Conservation (phyloP, 257 asterid genomes). For the Lycium ferocissimum region DNA sequence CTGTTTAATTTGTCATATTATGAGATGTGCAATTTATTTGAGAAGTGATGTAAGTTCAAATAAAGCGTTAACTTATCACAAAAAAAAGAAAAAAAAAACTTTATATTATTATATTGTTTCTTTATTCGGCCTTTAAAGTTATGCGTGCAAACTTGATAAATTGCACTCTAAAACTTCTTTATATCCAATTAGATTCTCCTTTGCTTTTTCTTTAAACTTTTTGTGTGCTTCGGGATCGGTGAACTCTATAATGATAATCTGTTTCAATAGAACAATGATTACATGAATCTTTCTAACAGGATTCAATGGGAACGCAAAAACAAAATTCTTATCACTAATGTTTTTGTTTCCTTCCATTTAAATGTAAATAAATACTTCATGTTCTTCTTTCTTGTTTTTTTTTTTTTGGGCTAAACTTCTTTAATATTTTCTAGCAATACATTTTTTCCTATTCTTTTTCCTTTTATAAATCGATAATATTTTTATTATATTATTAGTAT, state of each 20-base stretch:
- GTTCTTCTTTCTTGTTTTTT: no score
- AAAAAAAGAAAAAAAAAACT: no score
- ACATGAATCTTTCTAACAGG: background rate
- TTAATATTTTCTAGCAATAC: no score
- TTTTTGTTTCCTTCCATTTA: background rate
- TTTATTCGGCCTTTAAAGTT: background rate
- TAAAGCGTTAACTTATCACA: no score
- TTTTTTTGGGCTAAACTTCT: no score
- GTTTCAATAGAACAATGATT: background rate
- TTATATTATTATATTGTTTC: no score
- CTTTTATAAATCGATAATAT: no score
- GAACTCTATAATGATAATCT: background rate
- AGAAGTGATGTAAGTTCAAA: no score
- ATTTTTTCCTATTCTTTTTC: background rate
- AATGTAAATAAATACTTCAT: no score
- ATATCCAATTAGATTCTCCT: conserved; percentile 21
- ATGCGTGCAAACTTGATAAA: background rate
- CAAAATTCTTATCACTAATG: background rate
- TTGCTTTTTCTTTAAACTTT: background rate
- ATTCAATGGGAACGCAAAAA: background rate
- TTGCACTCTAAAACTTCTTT: background rate
- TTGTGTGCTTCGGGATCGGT: background rate
- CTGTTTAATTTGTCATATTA: no score
- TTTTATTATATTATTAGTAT: background rate
- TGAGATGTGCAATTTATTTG: background rate